Conservation (phyloP, 805 yeast species). For the Kuraishia hungarica region DNA sequence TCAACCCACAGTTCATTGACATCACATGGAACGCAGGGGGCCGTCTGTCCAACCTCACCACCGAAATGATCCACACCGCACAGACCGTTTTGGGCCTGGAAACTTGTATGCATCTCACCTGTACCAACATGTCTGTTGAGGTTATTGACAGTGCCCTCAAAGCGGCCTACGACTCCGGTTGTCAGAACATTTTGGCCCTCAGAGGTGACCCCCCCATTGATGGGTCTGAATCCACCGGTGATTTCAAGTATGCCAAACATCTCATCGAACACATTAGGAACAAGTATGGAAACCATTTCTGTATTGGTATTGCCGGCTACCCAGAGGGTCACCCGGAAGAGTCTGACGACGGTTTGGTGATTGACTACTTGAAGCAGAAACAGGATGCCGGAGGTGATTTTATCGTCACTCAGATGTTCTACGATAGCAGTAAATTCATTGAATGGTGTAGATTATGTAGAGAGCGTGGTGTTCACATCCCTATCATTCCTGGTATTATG, state of each 20-base stretch:
- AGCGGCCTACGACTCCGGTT: slow-evolving; percentile 83
- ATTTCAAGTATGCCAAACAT: slow-evolving; percentile 83
- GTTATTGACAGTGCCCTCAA: slow-evolving; percentile 78
- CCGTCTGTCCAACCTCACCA: slow-evolving; percentile 69
- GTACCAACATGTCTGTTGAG: slow-evolving; percentile 85
- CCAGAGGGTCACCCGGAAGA: slow-evolving; percentile 98
- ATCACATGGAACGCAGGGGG: slow-evolving; percentile 99
- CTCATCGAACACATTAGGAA: slow-evolving; percentile 66
- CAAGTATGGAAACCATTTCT: slow-evolving; percentile 81
- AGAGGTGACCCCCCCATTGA: slow-evolving; percentile 92
- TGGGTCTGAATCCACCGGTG: slow-evolving; percentile 70
- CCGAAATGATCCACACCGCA: slow-evolving; percentile 86
- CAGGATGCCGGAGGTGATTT: slow-evolving; percentile 93
- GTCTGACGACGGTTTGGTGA: slow-evolving; percentile 39
- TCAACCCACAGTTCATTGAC: slow-evolving; percentile 87
- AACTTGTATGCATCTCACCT: slow-evolving; percentile 96
- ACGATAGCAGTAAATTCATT: slow-evolving; percentile 81
- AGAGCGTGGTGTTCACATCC: slow-evolving; percentile 65
- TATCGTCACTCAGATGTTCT: slow-evolving; percentile 94
- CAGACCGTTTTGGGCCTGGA: slow-evolving; percentile 87
- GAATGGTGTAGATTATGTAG: slow-evolving; percentile 71
- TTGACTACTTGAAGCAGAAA: slow-evolving; percentile 70
- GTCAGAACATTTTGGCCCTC: slow-evolving; percentile 89
- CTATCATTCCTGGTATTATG: slow-evolving; percentile 97
- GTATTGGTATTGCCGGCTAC: slow-evolving; percentile 94